Base-by-base conservation (phyloP, 345 rosid species). In the Iberis pinnata region DNA sequence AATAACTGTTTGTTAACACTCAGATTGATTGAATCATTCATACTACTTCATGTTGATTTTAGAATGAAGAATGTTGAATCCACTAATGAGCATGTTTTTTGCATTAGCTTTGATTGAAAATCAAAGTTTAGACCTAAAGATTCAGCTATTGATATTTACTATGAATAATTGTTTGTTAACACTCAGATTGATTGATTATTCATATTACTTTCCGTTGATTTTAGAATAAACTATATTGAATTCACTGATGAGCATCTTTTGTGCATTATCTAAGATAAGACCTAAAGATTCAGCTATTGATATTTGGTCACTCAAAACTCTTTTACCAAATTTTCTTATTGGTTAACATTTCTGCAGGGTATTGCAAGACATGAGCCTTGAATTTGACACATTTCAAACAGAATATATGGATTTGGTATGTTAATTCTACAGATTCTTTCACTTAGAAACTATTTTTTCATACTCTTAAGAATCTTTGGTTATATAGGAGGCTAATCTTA, bases 341-440 rank as follows among this genome's bases (percentile, higher is more conserved):
- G 59, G 40, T 45, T 31, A n/a, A 44, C 39, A 43, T 49, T 0
- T 50, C 43, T 60, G 63, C 78, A 85, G 95, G 35, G 69, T 81
- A 66, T 72, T 85, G 76, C 89, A 80, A 79, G 98, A 92, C 25
- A 68, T 85, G 24, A 68, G 61, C 53, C 66, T 76, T 31, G 95
- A 85, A 26, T 88, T 75, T 29, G 86, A 78, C 29, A 49, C 60
- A 25, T 48, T 83, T 54, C 78, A 56, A 17, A 49, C 55, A 12
- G 86, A 85, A 58, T 69, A 44, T 33, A 52, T 50, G 41, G 89
- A 88, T 37, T 71, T 83, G 88, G 98, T 90, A 82, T 43, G 85
- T 58, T 64, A 46, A 32, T 59, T 65, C 26, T 25, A 19, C 43
- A 18, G 14, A 43, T 31, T 45, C 46, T 69, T 58, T 22, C 43